Evolutionary conservation across 1,284 basidiomycete genomes (phyloP).

Genomic region (Microbotryomycetes sp.): DNA sequence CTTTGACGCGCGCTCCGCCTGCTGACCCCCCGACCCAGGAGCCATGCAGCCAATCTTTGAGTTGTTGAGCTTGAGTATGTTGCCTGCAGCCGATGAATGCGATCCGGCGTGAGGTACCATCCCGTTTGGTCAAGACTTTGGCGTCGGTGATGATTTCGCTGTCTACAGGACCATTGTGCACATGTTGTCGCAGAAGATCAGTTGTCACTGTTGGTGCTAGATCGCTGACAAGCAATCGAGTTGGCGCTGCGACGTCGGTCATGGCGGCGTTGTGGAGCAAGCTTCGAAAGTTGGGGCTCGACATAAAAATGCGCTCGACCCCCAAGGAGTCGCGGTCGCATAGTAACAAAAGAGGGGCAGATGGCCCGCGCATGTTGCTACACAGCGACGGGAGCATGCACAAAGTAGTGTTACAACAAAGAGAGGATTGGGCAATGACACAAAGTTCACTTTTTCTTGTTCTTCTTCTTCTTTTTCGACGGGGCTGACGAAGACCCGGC

Average conservation of each 20-base stretch:
- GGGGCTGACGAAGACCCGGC: background rate
- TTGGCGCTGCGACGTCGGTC: background rate
- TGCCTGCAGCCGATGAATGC: constrained; percentile 89
- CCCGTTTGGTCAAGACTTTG: constrained; percentile 67
- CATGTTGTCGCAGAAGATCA: constrained; percentile 61
- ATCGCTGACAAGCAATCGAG: constrained; percentile 85
- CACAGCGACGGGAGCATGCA: too few relatives aligned
- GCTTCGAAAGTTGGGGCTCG: too few relatives aligned
- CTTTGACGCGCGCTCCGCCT: constrained; percentile 65
- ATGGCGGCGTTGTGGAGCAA: background rate
- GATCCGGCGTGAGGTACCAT: constrained; percentile 78
- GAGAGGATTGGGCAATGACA: background rate
- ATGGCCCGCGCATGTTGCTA: too few relatives aligned
- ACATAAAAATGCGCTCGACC: background rate
- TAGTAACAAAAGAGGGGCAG: too few relatives aligned
- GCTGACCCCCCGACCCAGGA: constrained; percentile 57
- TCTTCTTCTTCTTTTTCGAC: background rate
- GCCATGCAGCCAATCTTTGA: constrained; percentile 76
- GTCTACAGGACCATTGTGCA: constrained; percentile 48
- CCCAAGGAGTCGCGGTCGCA: too few relatives aligned
- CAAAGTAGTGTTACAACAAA: too few relatives aligned
- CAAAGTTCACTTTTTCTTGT: background rate
- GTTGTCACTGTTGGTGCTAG: constrained; percentile 69
- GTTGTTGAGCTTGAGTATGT: constrained; percentile 65
- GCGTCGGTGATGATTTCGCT: constrained; percentile 69